Percentiles rank a stretch among this genome's conserved stretches.
These are phyloP conservation scores for Toxicodendron radicans DNA, from an alignment of 345 rosid genomes.

Conservation along the genomic window DNA sequence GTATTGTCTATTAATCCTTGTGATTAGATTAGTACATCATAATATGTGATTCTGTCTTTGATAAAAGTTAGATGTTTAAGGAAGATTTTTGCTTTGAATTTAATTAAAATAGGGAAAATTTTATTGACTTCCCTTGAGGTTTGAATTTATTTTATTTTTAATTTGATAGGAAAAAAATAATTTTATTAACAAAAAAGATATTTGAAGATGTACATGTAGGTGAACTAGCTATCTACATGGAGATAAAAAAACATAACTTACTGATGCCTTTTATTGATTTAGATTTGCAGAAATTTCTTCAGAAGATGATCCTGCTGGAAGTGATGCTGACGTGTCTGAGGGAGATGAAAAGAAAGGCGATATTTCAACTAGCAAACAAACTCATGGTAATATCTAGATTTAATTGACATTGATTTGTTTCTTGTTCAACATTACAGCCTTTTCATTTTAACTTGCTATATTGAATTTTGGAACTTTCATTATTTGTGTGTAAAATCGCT, in stretches of 20 bases:
- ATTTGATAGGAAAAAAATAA: too few relatives aligned
- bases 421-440: not conserved
- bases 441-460: constrained; percentile 10
- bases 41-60: not conserved
- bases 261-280: constrained; percentile 19
- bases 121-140: too few relatives aligned
- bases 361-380: constrained; percentile 19
- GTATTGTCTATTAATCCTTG: not conserved
- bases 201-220: too few relatives aligned
- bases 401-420: constrained; percentile 10
- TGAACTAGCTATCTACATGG: too few relatives aligned
- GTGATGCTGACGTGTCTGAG: constrained; percentile 39
- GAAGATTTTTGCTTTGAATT: not conserved
- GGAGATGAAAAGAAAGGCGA: constrained; percentile 44
- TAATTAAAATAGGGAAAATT: not conserved
- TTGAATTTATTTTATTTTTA: too few relatives aligned
- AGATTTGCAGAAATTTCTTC: constrained; percentile 71
- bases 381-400: constrained; percentile 24
- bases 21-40: not conserved
- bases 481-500: not conserved
- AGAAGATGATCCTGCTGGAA: constrained; percentile 47
- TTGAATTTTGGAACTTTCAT: not conserved
- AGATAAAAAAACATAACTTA: not conserved
- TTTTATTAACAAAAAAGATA: too few relatives aligned
- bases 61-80: not conserved